Evolutionary conservation across 2,329 filamentous ascomycete genomes (phyloP).

Genomic region (Monosporascus ibericus): DNA sequence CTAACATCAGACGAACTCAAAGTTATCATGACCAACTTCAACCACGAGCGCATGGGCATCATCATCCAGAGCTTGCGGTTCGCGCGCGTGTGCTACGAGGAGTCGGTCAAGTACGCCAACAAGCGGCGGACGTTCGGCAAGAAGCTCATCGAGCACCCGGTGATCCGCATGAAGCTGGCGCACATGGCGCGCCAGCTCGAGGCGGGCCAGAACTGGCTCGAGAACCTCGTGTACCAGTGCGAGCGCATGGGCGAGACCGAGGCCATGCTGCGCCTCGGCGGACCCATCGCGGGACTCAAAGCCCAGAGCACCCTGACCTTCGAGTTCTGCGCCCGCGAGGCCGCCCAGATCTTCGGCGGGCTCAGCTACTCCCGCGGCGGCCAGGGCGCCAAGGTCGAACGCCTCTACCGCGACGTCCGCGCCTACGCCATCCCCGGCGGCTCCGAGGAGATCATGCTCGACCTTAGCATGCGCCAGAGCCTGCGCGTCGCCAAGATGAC

Average conservation of each 20-base stretch:
- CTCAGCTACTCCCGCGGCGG: constrained; percentile 88
- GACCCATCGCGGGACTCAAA: constrained; percentile 89
- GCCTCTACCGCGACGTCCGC: constrained; percentile 88
- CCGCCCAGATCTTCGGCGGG: constrained; percentile 94
- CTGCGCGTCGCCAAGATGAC: constrained; percentile 82
- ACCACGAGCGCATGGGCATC: constrained; percentile 98
- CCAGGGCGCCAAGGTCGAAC: constrained; percentile 91
- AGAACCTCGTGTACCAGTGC: constrained; percentile 91
- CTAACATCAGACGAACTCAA: constrained; percentile 7
- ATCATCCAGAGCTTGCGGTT: constrained; percentile 97
- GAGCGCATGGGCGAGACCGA: constrained; percentile 89
- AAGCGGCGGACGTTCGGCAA: constrained; percentile 97
- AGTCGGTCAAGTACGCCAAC: constrained; percentile 92
- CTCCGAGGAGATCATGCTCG: constrained; percentile 97
- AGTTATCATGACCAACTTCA: constrained; percentile 99
- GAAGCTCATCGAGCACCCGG: constrained; percentile 91
- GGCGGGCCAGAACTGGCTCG: constrained; percentile 93
- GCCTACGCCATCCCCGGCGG: constrained; percentile 96
- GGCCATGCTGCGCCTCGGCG: constrained; percentile 92
- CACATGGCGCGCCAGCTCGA: constrained; percentile 99
- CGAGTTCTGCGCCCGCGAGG: constrained; percentile 95
- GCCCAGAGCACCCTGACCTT: constrained; percentile 92
- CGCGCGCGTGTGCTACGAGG: constrained; percentile 93
- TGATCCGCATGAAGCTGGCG: constrained; percentile 95
- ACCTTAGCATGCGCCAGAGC: constrained; percentile 88